Conservation (phyloP, 371 early-diverging fungal genomes). For the Apophysomyces sp. region DNA sequence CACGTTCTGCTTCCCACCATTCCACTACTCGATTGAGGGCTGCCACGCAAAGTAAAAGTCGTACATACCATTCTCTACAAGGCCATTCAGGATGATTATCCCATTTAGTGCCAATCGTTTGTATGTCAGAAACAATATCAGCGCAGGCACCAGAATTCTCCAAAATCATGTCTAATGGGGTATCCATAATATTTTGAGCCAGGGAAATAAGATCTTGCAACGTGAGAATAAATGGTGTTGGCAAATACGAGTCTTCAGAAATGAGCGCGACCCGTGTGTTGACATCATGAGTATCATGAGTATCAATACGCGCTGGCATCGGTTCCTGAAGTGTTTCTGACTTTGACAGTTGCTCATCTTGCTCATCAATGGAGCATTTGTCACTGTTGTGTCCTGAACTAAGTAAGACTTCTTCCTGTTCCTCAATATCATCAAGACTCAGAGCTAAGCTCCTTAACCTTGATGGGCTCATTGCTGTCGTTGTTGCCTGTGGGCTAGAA, state of each 20-base stretch:
- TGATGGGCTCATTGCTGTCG: background rate
- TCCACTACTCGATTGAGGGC: conserved; percentile 60
- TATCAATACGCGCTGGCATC: background rate
- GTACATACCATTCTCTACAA: conserved; percentile 56
- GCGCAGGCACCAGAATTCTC: conserved; percentile 55
- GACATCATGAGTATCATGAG: conserved; percentile 16
- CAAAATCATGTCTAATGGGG: conserved; percentile 49
- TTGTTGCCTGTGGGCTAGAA: background rate
- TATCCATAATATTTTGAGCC: conserved; percentile 59
- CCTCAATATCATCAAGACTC: conserved; percentile 18
- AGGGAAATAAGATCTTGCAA: conserved; percentile 57
- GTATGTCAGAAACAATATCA: conserved; percentile 53
- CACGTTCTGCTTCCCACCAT: conserved; percentile 64
- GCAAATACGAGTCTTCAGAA: conserved; percentile 57
- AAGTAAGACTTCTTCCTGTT: conserved; percentile 11
- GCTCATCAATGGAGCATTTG: too few species aligned
- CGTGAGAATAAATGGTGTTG: conserved; percentile 61
- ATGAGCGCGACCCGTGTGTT: conserved; percentile 48
- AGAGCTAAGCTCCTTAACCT: background rate
- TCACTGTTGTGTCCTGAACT: background rate
- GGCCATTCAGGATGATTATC: conserved; percentile 60
- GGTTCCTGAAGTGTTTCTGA: background rate
- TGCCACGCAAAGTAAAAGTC: conserved; percentile 53
- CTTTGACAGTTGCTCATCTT: background rate
- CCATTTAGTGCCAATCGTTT: conserved; percentile 48